Evolutionary conservation across 306 rosid genomes (phyloP).

Genomic region (Dalbergia cultrata): DNA sequence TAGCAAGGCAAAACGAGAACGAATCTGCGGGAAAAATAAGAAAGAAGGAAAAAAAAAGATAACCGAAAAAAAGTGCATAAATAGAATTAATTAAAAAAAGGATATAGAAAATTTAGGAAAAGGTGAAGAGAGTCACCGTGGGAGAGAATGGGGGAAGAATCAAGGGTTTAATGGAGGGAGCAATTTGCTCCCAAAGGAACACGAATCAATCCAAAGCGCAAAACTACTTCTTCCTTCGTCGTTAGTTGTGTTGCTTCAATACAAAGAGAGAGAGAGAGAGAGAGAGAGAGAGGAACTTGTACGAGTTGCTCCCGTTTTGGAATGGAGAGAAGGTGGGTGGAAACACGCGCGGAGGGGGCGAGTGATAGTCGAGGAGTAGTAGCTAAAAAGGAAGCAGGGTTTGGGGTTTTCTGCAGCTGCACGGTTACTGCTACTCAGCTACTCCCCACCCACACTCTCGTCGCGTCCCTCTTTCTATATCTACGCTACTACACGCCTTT

Average conservation of each 20-base stretch:
- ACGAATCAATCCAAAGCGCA: conserved; percentile 60
- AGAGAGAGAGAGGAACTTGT: conserved; percentile 53
- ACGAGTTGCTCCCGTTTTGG: conserved; percentile 62
- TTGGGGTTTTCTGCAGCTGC: conserved; percentile 31
- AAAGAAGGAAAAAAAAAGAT: conserved; percentile 38
- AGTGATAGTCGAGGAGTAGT: background rate
- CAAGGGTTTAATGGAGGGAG: conserved; percentile 62
- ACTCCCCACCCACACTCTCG: conserved; percentile 21
- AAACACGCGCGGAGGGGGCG: conserved; percentile 58
- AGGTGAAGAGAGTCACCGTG: conserved; percentile 52
- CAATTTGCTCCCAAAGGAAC: conserved; percentile 51
- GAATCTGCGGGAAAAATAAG: conserved; percentile 63
- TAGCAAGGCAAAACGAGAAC: conserved; percentile 45
- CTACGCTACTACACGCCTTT: conserved; percentile 9
- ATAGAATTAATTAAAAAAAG: background rate
- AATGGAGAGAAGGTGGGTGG: background rate
- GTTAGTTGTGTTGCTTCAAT: conserved; percentile 52
- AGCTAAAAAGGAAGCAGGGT: conserved; percentile 39
- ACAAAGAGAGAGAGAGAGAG: background rate
- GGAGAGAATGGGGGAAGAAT: conserved; percentile 58
- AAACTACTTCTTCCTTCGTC: conserved; percentile 57
- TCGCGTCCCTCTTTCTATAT: background rate
- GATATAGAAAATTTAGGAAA: background rate
- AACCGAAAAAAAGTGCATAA: conserved; percentile 14
- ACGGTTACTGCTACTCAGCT: conserved; percentile 18